Evolutionary conservation across 805 yeast species (phyloP), one percentile per base, ranked within the genome.

Genomic region (Cyberlindnera euphorbiae): DNA sequence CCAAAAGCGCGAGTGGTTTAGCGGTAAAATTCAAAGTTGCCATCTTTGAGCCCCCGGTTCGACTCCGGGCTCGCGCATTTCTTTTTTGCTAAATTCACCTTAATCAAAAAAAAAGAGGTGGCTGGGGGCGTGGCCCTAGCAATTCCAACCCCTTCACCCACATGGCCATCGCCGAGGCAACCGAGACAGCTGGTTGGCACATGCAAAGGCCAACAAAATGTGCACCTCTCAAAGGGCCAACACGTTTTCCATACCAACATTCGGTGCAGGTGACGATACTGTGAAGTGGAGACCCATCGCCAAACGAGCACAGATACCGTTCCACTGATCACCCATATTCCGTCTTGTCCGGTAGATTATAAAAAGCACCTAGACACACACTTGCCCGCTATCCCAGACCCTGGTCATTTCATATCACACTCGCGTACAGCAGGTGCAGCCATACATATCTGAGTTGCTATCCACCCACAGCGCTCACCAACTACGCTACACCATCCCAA

Each of bases 21-120:
- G 73, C 67, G 73, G 73, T 67, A 68, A 67, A 68, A 68, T 67
- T 64, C 71, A 59, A 63, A 71, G 71, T 68, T 68, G 73, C 73
- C 73, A 68, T 68, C 71, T 71, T 63, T 59, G 71, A 65, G 72
- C 72, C 73, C 73, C 73, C 71, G 73, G 73, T 68, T 68, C 73
- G 73, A 68, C 67, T 68, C 73, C 73, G 72, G 73, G 73, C 71
- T 65, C 62, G 67, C 73, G 73, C 73, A 68, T 55, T 47, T 43
- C 40, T 30, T 21, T n/a, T 30, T 30, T 21, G 15, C 17, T 4
- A 4, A 6, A 6, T 27, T 27, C n/a, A n/a, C n/a, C n/a, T n/a
- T n/a, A n/a, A n/a, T n/a, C n/a, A n/a, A n/a, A n/a, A n/a, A n/a
- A n/a, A n/a, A n/a, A n/a, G n/a, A 7, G 7, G 17, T 18, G 32